Percentiles rank a stretch among this genome's conserved stretches.
Conservation (phyloP, 441 rosid genomes). For the Erodium moschatum region DNA sequence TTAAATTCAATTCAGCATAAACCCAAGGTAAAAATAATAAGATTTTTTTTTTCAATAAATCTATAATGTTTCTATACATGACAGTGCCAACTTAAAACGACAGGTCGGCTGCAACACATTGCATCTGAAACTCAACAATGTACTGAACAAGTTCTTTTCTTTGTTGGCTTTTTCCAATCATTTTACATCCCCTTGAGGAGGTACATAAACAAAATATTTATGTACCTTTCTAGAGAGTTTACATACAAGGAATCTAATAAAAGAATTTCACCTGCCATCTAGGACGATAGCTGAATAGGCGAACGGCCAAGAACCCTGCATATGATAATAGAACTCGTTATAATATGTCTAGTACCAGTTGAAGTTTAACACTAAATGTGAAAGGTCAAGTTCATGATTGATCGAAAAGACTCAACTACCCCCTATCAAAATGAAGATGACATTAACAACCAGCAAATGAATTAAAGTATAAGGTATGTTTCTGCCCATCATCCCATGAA, state of each 20-base stretch:
- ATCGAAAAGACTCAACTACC: too few species aligned
- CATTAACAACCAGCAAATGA: too few species aligned
- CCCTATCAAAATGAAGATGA: too few species aligned
- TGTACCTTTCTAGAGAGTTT: slow-evolving; percentile 22
- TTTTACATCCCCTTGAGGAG: slow-evolving; percentile 37
- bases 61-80: slow-evolving; percentile 25
- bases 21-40: not conserved
- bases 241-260: slow-evolving; percentile 27
- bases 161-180: slow-evolving; percentile 15
- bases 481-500: too few species aligned
- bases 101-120: slow-evolving; percentile 25
- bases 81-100: slow-evolving; percentile 15
- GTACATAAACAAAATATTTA: slow-evolving; percentile 21
- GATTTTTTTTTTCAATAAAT: slow-evolving; percentile 19
- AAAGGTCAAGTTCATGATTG: not conserved
- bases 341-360: not conserved
- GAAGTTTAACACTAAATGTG: not conserved
- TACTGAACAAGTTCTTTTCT: slow-evolving; percentile 14
- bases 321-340: slow-evolving; percentile 5
- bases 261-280: slow-evolving; percentile 40
- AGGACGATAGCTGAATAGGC: slow-evolving; percentile 24
- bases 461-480: too few species aligned
- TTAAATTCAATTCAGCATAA: not conserved
- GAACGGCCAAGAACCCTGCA: slow-evolving; percentile 36
- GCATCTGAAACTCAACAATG: slow-evolving; percentile 19